phyloP scores from a whole-genome alignment of 2,329 filamentous ascomycete genomes.

The Neonectria neomacrospora region DNA sequence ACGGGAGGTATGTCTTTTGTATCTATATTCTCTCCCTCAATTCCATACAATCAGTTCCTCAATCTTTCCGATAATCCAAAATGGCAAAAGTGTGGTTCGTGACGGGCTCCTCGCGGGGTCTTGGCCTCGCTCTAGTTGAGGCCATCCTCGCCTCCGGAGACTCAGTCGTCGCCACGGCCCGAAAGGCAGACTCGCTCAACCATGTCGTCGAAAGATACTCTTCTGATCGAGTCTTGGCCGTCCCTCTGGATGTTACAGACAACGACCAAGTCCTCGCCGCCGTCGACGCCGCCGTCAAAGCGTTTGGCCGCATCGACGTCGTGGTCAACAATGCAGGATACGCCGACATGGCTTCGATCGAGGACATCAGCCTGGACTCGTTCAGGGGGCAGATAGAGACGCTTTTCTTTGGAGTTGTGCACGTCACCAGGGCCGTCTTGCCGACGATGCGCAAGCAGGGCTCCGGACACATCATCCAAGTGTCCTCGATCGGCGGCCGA shows the following conservation, averaged over 20 bases:
- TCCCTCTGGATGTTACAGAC: slow-evolving; percentile 61
- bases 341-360: slow-evolving; percentile 62
- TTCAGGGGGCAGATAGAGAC: slow-evolving; percentile 66
- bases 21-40: background rate
- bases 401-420: slow-evolving; percentile 67
- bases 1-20: background rate
- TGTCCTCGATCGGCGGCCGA: slow-evolving; percentile 52
- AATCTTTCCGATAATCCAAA: background rate
- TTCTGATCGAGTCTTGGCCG: slow-evolving; percentile 56
- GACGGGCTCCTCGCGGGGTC: slow-evolving; percentile 60
- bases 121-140: slow-evolving; percentile 56
- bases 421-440: slow-evolving; percentile 58
- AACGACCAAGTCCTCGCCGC: slow-evolving; percentile 21
- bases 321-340: slow-evolving; percentile 54
- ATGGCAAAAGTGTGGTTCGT: slow-evolving; percentile 57
- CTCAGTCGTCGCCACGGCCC: slow-evolving; percentile 58
- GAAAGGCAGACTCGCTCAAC: slow-evolving; percentile 50
- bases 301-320: slow-evolving; percentile 26
- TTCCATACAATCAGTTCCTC: background rate
- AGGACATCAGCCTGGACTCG: slow-evolving; percentile 60
- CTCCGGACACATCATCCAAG: slow-evolving; percentile 51
- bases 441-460: slow-evolving; percentile 47
- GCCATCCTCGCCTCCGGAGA: slow-evolving; percentile 54
- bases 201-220: slow-evolving; percentile 52
- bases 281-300: slow-evolving; percentile 12